Evolutionary conservation across 192 early-diverging fungal genomes (phyloP), one percentile per base, ranked within the genome.

Genomic region (Chytriomyces hyalinus): DNA sequence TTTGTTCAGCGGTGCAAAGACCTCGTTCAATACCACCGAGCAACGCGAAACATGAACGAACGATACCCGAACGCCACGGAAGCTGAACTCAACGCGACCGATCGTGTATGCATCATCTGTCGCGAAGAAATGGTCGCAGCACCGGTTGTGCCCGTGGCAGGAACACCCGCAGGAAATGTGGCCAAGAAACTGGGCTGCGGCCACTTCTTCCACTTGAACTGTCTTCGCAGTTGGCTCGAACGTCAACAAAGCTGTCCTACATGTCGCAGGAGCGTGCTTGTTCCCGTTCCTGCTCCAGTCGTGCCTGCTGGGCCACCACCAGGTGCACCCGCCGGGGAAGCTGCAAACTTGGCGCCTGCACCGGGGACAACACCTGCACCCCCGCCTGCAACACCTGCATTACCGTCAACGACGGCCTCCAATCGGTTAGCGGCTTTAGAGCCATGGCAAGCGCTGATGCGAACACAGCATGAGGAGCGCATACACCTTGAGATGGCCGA

Each of bases 241-340:
- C 79, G 97, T 69, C 97, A 99, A 80, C 97, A 98, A 78, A 95
- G 91, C 67, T 99, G 97, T 80, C 97, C 97, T 6, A 99, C 97
- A 0, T 99, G 80, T 70, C 82, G 82, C n/a, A 63, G 83, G 15
- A 82, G 78, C 9, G 86, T 87, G 6, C 65, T 87, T 26, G 67
- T 69, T 59, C 49, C 73, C 9, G 62, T 48, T 1, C 51, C 53
- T 3, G 80, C 67, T 62, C 49, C 73, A 6, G 62, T 62, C 9
- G 61, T 20, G 17, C 28, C 47, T 11, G 47, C 26, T 47, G 67
- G 67, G 26, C 67, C 26, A 67, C 24, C 61, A 43, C 63, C 76
- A 15, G 76, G 53, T 46, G 59, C 67, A 13, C 43, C 17, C 20
- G n/a, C 36, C 5, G 61, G 44, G 36, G 24, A 45, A 67, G 26